Conservation (phyloP, 192 early-diverging fungal species). For the Spinellus fusiger region DNA sequence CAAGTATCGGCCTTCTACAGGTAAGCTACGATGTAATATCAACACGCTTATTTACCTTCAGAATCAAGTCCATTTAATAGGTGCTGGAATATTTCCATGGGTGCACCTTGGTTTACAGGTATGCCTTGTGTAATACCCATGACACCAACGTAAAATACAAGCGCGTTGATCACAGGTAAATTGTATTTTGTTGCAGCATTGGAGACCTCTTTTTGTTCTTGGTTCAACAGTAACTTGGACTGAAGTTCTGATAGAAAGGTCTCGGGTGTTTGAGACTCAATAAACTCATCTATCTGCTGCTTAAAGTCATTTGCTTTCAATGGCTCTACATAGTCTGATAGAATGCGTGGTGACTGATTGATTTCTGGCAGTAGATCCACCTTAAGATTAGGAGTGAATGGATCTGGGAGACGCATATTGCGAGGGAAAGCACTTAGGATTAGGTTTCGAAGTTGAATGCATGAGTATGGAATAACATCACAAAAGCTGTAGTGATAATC, state of each 20-base stretch:
- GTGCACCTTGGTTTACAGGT: conserved; percentile 54
- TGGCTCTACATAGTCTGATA: conserved; percentile 75
- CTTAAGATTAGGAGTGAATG: conserved; percentile 91
- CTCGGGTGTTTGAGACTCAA: conserved; percentile 46
- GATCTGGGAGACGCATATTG: conserved; percentile 93
- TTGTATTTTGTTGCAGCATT: conserved; percentile 60
- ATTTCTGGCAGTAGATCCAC: conserved; percentile 89
- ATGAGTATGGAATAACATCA: conserved; percentile 83
- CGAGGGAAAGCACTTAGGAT: conserved; percentile 95
- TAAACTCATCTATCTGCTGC: conserved; percentile 65
- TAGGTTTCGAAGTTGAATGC: conserved; percentile 93
- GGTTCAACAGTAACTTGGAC: conserved; percentile 44
- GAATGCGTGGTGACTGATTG: conserved; percentile 73
- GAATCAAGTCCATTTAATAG: conserved; percentile 70
- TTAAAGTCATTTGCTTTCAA: conserved; percentile 61
- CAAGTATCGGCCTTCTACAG: conserved; percentile 60
- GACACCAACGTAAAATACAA: conserved; percentile 86
- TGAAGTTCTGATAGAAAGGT: conserved; percentile 56
- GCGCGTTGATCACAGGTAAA: conserved; percentile 74
- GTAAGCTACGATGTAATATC: background rate
- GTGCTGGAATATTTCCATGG: conserved; percentile 80
- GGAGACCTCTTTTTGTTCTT: conserved; percentile 31
- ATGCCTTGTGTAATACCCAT: conserved; percentile 59
- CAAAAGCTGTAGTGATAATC: conserved; percentile 88
- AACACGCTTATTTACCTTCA: conserved; percentile 45